Evolutionary conservation across 2,329 filamentous ascomycete genomes (phyloP).

Genomic region (Myriangium duriaei): DNA sequence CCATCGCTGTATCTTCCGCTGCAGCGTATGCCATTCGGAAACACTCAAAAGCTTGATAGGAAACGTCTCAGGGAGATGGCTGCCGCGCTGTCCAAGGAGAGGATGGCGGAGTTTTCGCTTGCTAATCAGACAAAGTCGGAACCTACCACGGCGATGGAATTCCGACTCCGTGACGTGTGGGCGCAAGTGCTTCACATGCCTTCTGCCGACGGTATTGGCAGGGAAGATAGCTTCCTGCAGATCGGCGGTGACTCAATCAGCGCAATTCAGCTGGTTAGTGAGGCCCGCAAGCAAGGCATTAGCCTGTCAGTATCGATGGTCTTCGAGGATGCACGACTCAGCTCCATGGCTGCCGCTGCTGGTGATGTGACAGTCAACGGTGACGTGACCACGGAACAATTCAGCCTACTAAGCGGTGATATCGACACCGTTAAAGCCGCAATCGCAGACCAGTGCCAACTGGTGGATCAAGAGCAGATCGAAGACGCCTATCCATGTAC

Average conservation of each 20-base stretch:
- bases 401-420: background rate
- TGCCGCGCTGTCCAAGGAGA: background rate
- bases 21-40: background rate
- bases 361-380: background rate
- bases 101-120: background rate
- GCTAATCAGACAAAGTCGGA: background rate
- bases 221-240: slow-evolving; percentile 48
- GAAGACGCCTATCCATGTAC: slow-evolving; percentile 47
- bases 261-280: slow-evolving; percentile 49
- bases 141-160: slow-evolving; percentile 15
- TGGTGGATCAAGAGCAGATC: background rate
- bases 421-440: slow-evolving; percentile 11
- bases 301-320: slow-evolving; percentile 17
- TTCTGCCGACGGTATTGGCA: slow-evolving; percentile 38
- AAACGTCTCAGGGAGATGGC: background rate
- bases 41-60: background rate
- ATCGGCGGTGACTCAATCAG: slow-evolving; percentile 48
- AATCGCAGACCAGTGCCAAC: slow-evolving; percentile 12
- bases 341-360: slow-evolving; percentile 1
- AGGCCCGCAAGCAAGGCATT: slow-evolving; percentile 38
- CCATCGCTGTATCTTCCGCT: background rate
- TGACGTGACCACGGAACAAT: background rate
- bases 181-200: slow-evolving; percentile 32
- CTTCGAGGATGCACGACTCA: slow-evolving; percentile 1
- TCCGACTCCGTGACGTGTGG: slow-evolving; percentile 37